Percentiles rank a stretch among this genome's conserved stretches.
Conservation (phyloP, 148 eudicot genomes). For the Arctostaphylos glauca region DNA sequence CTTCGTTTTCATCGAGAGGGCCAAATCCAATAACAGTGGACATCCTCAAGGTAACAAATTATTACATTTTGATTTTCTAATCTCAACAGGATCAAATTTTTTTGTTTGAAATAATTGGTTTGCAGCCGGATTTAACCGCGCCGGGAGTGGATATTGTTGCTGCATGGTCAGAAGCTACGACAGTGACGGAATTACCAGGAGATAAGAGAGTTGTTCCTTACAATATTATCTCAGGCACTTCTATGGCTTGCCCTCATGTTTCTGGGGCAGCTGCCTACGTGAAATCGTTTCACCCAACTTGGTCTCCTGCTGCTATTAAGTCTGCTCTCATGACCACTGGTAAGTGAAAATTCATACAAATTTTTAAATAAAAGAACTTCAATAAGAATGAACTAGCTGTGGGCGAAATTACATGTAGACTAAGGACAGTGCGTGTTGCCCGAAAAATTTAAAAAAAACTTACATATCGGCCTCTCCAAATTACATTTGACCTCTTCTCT, state of each 20-base stretch:
- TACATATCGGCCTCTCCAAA: no score
- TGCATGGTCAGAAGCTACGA: conserved; percentile 38
- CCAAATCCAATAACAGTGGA: conserved; percentile 48
- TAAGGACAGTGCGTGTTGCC: no score
- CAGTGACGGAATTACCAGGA: conserved; percentile 22
- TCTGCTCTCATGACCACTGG: conserved; percentile 76
- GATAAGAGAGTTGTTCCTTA: conserved; percentile 37
- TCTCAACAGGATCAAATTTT: no score
- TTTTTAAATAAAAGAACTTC: no score
- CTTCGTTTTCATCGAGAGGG: conserved; percentile 59
- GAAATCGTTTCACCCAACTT: conserved; percentile 49
- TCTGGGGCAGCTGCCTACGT: conserved; percentile 56
- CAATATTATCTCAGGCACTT: conserved; percentile 53
- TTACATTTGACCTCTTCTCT: no score
- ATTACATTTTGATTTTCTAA: neutral
- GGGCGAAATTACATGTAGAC: no score
- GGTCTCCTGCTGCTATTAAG: conserved; percentile 73
- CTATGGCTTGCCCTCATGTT: conserved; percentile 74
- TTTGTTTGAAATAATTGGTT: neutral
- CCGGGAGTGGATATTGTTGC: conserved; percentile 69
- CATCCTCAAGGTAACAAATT: conserved; percentile 50
- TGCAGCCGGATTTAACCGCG: conserved; percentile 58
- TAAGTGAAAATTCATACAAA: neutral
- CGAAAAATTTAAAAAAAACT: no score
- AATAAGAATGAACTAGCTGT: no score